Base-by-base conservation (phyloP, 1,284 basidiomycete genomes). In the Ustilago cynodontis region DNA sequence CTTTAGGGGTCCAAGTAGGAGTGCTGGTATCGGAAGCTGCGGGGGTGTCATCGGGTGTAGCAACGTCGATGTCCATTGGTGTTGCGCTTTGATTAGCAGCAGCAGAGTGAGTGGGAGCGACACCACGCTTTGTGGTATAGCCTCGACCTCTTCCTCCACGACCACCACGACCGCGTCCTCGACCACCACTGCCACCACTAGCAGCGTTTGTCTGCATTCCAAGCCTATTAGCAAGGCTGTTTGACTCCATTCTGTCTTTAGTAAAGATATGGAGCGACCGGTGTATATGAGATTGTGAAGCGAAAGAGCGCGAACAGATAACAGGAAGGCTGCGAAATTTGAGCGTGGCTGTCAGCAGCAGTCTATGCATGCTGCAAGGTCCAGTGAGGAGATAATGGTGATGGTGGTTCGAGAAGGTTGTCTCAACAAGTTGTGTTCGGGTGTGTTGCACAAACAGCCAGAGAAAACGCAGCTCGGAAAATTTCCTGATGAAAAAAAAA, bases 51-150 rank as follows among this genome's bases (percentile, higher is more conserved):
- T 77, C 74, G 8, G 71, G 66, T 2, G 62, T 66, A n/a, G 63
- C 75, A 16, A 63, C 79, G 87, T 91, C 91, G 56, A 87, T 89
- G 87, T 91, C 91, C 59, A 87, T 89, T 63, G 90, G 60, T 2
- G 49, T 33, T 9, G 37, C 16, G 24, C 47, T 10, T n/a, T 60
- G 62, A 8, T 56, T 57, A 9, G 59, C 29, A 3, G 57, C 20
- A 43, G 37, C 37, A 6, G 5, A 28, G 18, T 28, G 50, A 18
- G 35, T 82, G 22, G 79, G 60, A 8, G 82, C 78, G 3, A 60
- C 62, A 31, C 67, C 72, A 47, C 68, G 64, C n/a, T n/a, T n/a
- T n/a, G n/a, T n/a, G n/a, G n/a, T n/a, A n/a, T n/a, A n/a, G n/a
- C n/a, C n/a, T n/a, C n/a, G n/a, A n/a, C 70, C 52, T n/a, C 62